Percentiles rank a stretch among this genome's conserved stretches.
Evolutionary conservation across 2,329 filamentous ascomycete species (phyloP).

Genomic region (Sporothrix phasma): DNA sequence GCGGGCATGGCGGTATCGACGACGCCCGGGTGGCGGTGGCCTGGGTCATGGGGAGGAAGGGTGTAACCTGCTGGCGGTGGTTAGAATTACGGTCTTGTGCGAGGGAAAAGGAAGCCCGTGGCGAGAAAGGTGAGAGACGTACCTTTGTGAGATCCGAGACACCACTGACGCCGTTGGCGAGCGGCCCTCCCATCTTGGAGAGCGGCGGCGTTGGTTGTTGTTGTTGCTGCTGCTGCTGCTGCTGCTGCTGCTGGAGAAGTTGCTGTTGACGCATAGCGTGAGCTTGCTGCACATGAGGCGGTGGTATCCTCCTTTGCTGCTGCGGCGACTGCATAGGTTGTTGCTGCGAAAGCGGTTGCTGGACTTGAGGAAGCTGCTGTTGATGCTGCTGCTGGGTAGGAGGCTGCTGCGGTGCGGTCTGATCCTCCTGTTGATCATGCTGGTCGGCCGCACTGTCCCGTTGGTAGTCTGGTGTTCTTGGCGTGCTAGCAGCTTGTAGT

Average conservation of each 20-base stretch:
- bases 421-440: not conserved
- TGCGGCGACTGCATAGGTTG: not conserved
- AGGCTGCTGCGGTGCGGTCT: not conserved
- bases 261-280: not conserved
- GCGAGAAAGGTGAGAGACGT: not conserved
- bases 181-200: not conserved
- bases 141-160: conserved; percentile 10
- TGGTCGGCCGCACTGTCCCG: not conserved
- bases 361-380: not conserved
- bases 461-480: conserved; percentile 33
- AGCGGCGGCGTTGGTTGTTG: not conserved
- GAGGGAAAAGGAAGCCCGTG: not conserved
- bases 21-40: conserved; percentile 3
- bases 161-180: not conserved
- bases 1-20: not conserved
- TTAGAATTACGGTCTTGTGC: not conserved
- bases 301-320: not conserved
- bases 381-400: not conserved
- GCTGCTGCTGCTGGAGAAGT: not conserved
- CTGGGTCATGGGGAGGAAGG: conserved; percentile 18
- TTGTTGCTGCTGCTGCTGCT: not conserved
- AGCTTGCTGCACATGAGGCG: not conserved
- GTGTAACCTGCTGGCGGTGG: conserved; percentile 13
- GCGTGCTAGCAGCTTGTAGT: conserved; percentile 46
- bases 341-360: not conserved